Conservation (phyloP, 345 rosid species). For the Camelina sativa region DNA sequence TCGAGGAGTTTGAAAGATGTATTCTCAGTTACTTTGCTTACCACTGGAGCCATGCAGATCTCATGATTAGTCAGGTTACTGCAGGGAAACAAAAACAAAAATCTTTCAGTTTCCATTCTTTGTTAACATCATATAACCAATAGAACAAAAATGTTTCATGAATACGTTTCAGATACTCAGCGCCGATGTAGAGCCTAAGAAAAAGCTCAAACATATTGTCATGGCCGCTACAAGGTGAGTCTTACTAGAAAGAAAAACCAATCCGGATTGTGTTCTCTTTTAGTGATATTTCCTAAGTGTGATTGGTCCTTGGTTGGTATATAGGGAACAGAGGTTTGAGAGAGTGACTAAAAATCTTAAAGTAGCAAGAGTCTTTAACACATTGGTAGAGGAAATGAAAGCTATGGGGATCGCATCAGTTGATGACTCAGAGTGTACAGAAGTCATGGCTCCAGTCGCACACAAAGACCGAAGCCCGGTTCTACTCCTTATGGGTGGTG, state of each 20-base stretch:
- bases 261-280: background rate
- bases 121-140: background rate
- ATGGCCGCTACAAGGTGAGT: constrained; percentile 83
- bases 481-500: constrained; percentile 96
- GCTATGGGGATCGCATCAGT: constrained; percentile 69
- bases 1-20: constrained; percentile 91
- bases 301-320: constrained; percentile 32
- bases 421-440: constrained; percentile 71
- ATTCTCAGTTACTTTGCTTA: constrained; percentile 92
- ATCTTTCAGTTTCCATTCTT: constrained; percentile 4
- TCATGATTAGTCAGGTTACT: constrained; percentile 79
- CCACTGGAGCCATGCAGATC: constrained; percentile 85
- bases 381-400: constrained; percentile 89
- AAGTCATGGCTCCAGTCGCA: constrained; percentile 94
- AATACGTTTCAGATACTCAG: constrained; percentile 59
- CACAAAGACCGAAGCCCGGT: constrained; percentile 88
- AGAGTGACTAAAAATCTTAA: constrained; percentile 75
- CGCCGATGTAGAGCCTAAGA: constrained; percentile 73
- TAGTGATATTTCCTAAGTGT: background rate
- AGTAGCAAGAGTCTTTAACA: constrained; percentile 76
- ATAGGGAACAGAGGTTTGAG: constrained; percentile 86
- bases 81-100: background rate
- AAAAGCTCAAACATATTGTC: constrained; percentile 76
- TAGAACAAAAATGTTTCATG: constrained; percentile 17
- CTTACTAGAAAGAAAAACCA: background rate